Evolutionary conservation across 2,329 filamentous ascomycete species (phyloP), one percentile per base, ranked within the genome.

Genomic region (Pyrenochaeta sp.): DNA sequence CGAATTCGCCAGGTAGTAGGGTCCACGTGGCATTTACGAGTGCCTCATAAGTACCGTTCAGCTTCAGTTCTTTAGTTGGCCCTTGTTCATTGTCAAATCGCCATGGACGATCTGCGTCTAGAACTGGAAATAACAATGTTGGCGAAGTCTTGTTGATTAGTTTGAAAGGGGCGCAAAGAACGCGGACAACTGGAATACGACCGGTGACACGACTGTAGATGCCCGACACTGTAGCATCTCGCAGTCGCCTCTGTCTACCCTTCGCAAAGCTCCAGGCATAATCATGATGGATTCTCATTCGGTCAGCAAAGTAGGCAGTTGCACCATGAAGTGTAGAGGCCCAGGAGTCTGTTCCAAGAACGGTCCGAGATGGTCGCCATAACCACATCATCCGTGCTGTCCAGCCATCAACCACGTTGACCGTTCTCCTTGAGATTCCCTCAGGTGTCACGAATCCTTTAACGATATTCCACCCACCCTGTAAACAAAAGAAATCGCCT

Each of bases 311-410:
- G 35, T 47, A 47, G 9, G 29, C 35, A 15, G 31, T 47, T 5
- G 45, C 45, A n/a, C 45, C 45, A 10, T 47, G 45, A 30, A 23
- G 12, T 20, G 33, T 31, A 12, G 20, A 37, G 33, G 45, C 45
- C 45, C 45, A 47, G 5, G 45, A 47, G 15, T 47, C 45, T 12
- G 20, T 20, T 14, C 45, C 20, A n/a, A n/a, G n/a, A n/a, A n/a
- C n/a, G n/a, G n/a, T n/a, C n/a, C n/a, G n/a, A 17, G 10, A 29
- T n/a, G n/a, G 18, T 5, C 45, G 45, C 32, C 33, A 39, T 15
- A 47, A 31, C 45, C 45, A 47, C 33, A 47, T 47, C 21, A 10
- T 39, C 9, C 45, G 32, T 20, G 45, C 12, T 39, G 45, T 47
- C 45, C 45, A 47, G 18, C 32, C 45, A 37, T 47, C 45, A 4